Conservation (phyloP, 352 stramenopile genomes). For the Hyaloperonospora arabidopsidis region DNA sequence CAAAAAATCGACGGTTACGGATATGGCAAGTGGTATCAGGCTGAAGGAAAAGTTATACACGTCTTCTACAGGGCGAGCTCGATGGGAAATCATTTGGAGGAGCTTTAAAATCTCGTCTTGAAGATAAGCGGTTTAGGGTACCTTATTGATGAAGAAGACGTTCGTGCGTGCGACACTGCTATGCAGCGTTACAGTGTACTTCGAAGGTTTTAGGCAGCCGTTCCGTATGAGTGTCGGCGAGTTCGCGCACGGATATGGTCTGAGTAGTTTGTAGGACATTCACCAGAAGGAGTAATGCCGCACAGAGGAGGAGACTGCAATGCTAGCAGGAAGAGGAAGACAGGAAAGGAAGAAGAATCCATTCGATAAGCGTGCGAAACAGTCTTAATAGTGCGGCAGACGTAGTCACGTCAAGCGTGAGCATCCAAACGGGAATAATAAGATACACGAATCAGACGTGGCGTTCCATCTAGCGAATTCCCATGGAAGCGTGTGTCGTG, state of each 20-base stretch:
- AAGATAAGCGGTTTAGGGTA: too few species aligned
- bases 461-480: neutral
- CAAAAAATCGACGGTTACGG: too few species aligned
- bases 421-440: neutral
- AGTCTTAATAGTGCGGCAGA: neutral
- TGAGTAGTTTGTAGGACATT: neutral
- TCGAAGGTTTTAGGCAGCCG: too few species aligned
- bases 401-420: neutral
- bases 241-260: neutral
- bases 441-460: neutral
- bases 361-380: neutral
- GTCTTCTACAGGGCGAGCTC: too few species aligned
- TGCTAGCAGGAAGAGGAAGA: neutral
- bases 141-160: too few species aligned
- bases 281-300: neutral
- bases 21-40: too few species aligned
- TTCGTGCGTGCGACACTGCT: too few species aligned
- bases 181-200: too few species aligned
- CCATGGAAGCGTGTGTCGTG: neutral
- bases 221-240: neutral
- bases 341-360: neutral
- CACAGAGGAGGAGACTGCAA: neutral
- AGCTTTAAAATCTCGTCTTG: too few species aligned
- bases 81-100: too few species aligned
- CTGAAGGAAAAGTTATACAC: too few species aligned